Evolutionary conservation across 1,139 yeast genomes (phyloP).

Genomic region (Hansenula anomala): DNA sequence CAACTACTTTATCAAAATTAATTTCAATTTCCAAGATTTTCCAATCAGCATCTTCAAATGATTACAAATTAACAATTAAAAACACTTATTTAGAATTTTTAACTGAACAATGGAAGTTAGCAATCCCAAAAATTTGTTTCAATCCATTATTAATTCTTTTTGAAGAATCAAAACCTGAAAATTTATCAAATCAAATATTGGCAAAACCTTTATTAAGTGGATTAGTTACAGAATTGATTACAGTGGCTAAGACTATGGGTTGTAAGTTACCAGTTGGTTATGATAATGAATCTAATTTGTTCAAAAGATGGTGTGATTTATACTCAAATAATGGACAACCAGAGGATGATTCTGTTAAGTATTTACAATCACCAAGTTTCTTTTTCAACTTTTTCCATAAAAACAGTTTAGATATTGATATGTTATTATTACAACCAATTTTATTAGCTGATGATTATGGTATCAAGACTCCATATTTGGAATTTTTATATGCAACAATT

Average conservation of each 20-base stretch:
- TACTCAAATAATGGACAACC: too few relatives aligned
- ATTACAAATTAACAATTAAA: conserved; percentile 38
- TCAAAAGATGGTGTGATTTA: conserved; percentile 47
- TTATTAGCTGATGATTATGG: conserved; percentile 81
- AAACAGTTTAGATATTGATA: conserved; percentile 58
- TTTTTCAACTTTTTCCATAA: conserved; percentile 59
- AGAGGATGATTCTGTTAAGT: too few relatives aligned
- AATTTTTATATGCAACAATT: conserved; percentile 75
- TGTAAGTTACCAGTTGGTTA: conserved; percentile 63
- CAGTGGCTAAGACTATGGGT: conserved; percentile 75
- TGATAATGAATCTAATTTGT: conserved; percentile 57
- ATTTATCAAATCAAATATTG: conserved; percentile 59
- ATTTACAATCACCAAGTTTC: conserved; percentile 43
- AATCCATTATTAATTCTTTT: conserved; percentile 71
- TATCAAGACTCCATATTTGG: conserved; percentile 85
- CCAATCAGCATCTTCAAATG: conserved; percentile 28
- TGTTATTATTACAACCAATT: conserved; percentile 78
- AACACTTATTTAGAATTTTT: conserved; percentile 53
- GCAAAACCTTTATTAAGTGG: conserved; percentile 86
- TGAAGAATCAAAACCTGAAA: conserved; percentile 60
- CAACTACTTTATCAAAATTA: conserved; percentile 15
- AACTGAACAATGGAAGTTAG: conserved; percentile 80
- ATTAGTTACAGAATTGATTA: conserved; percentile 64
- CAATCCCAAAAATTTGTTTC: conserved; percentile 72
- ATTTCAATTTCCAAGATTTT: conserved; percentile 23